Conservation (phyloP, 106 monocot genomes). For the Posidonia australis region DNA sequence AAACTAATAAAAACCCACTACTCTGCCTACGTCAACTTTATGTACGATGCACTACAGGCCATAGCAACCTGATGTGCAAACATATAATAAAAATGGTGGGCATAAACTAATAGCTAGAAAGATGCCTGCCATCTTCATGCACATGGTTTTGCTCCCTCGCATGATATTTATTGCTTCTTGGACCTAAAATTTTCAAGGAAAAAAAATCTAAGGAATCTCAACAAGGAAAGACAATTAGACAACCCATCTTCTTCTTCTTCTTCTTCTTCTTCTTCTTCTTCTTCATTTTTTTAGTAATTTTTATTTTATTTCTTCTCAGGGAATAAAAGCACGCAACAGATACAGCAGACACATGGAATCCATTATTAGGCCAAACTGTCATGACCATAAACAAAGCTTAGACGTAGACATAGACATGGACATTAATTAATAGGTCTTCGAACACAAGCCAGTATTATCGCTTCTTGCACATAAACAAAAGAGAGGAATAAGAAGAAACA, state of each 20-base stretch:
- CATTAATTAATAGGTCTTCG: constrained; percentile 9
- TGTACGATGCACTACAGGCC: not conserved
- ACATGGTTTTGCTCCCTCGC: constrained; percentile 33
- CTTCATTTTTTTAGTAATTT: not conserved
- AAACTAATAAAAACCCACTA: not conserved
- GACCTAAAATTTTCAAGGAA: not conserved
- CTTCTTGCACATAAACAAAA: constrained; percentile 32
- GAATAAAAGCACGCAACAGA: constrained; percentile 1
- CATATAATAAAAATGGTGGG: no score
- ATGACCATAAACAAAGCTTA: constrained; percentile 11
- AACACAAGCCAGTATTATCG: constrained; percentile 19
- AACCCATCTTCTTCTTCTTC: not conserved
- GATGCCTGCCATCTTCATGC: constrained; percentile 14
- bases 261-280: not conserved
- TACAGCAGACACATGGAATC: not conserved
- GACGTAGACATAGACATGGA: constrained; percentile 13
- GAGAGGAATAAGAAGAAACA: not conserved
- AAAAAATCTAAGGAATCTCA: constrained; percentile 4
- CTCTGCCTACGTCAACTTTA: not conserved
- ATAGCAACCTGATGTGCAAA: no score
- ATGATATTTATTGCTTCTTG: constrained; percentile 1
- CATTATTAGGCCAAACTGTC: constrained; percentile 12
- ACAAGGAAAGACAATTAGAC: not conserved
- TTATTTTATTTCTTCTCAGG: not conserved
- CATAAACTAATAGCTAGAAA: not conserved